Evolutionary conservation across 495 filamentous ascomycete species (phyloP).

Genomic region (Lineolata rhizophorae): DNA sequence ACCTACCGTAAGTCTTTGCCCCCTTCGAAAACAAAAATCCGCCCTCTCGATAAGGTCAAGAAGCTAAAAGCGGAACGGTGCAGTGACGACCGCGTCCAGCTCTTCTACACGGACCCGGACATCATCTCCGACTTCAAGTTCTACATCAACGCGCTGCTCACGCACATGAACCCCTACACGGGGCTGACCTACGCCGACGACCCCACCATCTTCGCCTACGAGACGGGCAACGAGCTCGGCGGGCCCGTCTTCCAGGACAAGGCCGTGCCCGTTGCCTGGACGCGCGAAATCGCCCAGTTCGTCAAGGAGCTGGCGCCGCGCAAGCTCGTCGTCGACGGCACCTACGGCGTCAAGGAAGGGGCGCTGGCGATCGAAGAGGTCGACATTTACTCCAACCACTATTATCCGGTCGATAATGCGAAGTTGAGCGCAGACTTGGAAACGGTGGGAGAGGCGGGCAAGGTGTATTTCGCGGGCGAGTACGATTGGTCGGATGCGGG

Average conservation of each 20-base stretch:
- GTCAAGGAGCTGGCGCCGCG: constrained; percentile 27
- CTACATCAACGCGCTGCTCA: constrained; percentile 26
- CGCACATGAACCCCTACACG: constrained; percentile 30
- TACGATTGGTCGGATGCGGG: too few relatives aligned
- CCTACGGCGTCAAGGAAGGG: constrained; percentile 30
- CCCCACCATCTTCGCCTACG: constrained; percentile 32
- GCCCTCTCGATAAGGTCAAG: background rate
- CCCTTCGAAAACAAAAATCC: too few relatives aligned
- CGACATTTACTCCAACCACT: constrained; percentile 31
- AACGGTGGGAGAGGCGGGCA: constrained; percentile 19
- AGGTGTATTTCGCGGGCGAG: constrained; percentile 28
- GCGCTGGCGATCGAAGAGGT: constrained; percentile 25
- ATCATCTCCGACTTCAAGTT: constrained; percentile 28
- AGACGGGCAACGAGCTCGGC: constrained; percentile 32
- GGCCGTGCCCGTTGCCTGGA: constrained; percentile 27
- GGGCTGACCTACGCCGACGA: constrained; percentile 31
- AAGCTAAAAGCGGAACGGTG: background rate
- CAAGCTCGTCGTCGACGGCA: constrained; percentile 30
- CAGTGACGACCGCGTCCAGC: constrained; percentile 21
- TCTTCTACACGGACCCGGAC: constrained; percentile 29
- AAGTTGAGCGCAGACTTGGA: constrained; percentile 23
- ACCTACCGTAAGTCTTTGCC: too few relatives aligned
- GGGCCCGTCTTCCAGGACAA: constrained; percentile 27
- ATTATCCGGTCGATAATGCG: constrained; percentile 25
- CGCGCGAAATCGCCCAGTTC: constrained; percentile 23